Base-by-base conservation (phyloP, 2,329 filamentous ascomycete genomes). In the Mariannaea sp. region DNA sequence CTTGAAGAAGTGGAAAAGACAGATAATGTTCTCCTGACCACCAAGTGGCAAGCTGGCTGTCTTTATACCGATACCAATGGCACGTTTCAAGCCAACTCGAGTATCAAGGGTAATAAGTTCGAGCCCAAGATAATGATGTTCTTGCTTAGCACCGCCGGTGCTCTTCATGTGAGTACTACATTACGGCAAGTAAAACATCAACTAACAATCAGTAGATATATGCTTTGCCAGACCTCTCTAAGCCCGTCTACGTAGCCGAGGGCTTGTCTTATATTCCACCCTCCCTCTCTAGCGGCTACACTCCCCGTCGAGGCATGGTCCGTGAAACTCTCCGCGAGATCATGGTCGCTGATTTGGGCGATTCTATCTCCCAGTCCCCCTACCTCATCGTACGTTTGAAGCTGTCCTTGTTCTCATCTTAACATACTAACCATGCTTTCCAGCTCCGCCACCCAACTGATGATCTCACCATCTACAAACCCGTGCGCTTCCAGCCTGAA, bases 401-500 rank as follows among this genome's bases (percentile, higher is more conserved):
- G 22, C 22, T 7, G 12, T 16, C 2, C 3, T 13, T 5, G 2
- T 26, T 2, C 1, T 12, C 4, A 19, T 32, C 13, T 8, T 9
- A 4, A 7, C 4, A 24, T 35, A 5, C 29, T 32, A n/a, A 41
- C 56, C 56, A 7, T 55, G 24, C 14, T 51, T 57, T 10, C 14
- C 58, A 92, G 88, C 76, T 92, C 22, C 89, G 93, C 44, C 90
- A 90, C 42, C 80, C 83, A 8, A 87, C 84, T 54, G 88, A 96
- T 59, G 92, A 97, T 67, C 75, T 97, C 27, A 88, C 88, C 9
- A 81, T 97, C 39, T 99, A 97, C 69, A 86, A 94, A 68, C 92
- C 93, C 1, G 88, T 91, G 62, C 79, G 83, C 35, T 75, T 75
- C 56, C 73, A 68, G 32, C 68, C 66, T 22, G 70, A 70, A 50